Percentiles rank a stretch among this genome's conserved stretches.
phyloP scores from a whole-genome alignment of 345 rosid species.

The Brassica incana region DNA sequence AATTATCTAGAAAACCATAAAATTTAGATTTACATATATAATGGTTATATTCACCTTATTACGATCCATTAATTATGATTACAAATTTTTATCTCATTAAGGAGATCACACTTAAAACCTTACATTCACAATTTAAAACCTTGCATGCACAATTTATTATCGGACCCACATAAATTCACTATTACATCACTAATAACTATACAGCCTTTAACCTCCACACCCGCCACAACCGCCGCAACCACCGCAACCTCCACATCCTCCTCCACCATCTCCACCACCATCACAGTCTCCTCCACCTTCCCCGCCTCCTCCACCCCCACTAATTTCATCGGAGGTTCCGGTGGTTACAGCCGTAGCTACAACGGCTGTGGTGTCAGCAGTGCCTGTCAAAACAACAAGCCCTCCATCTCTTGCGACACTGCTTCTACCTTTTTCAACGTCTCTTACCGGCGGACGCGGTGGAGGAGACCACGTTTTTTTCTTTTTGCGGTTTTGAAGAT shows the following conservation, averaged over 20 bases:
- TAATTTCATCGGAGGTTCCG: not conserved
- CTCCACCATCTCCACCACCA: slow-evolving; percentile 14
- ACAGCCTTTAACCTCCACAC: slow-evolving; percentile 6
- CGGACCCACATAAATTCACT: not conserved
- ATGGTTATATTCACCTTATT: not conserved
- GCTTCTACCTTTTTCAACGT: slow-evolving; percentile 24
- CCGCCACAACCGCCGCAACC: slow-evolving; percentile 28
- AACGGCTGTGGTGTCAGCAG: slow-evolving; percentile 20
- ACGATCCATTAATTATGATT: not conserved
- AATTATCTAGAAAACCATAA: not conserved
- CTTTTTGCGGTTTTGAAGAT: slow-evolving; percentile 6
- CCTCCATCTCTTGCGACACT: slow-evolving; percentile 29
- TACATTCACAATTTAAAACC: not conserved
- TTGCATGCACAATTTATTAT: not conserved
- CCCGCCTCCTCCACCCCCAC: not conserved
- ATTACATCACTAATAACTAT: not conserved
- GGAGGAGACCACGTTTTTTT: not conserved
- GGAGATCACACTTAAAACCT: slow-evolving; percentile 2
- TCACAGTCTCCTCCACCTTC: not conserved
- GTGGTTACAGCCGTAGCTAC: slow-evolving; percentile 2
- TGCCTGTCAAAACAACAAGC: slow-evolving; percentile 13
- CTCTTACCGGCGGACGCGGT: slow-evolving; percentile 7
- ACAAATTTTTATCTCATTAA: not conserved
- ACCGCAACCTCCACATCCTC: slow-evolving; percentile 19
- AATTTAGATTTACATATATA: not conserved